Percentiles rank a stretch among this genome's conserved stretches.
These are phyloP conservation scores for Pyrenochaeta sp. DNA, from an alignment of 2,329 filamentous ascomycete genomes.

Conservation along the genomic window DNA sequence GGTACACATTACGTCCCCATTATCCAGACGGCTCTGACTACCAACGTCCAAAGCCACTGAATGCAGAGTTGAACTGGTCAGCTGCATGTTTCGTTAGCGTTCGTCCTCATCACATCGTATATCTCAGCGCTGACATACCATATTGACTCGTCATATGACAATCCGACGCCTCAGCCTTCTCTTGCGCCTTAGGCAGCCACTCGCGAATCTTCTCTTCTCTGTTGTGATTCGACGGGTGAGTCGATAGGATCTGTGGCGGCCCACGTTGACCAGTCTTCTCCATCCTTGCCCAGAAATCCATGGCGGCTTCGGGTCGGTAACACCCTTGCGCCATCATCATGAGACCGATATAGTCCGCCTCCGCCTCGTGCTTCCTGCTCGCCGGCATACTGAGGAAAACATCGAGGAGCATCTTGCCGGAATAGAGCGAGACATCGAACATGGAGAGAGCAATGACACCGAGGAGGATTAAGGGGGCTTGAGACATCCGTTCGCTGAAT, in stretches of 20 bases:
- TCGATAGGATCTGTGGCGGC: constrained; percentile 76
- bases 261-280: constrained; percentile 60
- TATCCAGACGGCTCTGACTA: not conserved
- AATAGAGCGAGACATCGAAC: constrained; percentile 53
- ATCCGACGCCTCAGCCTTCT: constrained; percentile 47
- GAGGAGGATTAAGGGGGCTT: constrained; percentile 50
- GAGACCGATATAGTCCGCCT: constrained; percentile 82
- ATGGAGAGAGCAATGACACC: constrained; percentile 48
- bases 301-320: constrained; percentile 73
- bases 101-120: not conserved
- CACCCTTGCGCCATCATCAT: constrained; percentile 86
- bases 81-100: constrained; percentile 5
- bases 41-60: constrained; percentile 19
- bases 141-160: constrained; percentile 32
- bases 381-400: constrained; percentile 74
- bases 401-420: constrained; percentile 60
- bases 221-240: constrained; percentile 75
- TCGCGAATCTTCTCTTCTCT: constrained; percentile 71
- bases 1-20: not conserved
- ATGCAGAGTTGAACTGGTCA: constrained; percentile 21
- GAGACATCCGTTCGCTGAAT: constrained; percentile 65
- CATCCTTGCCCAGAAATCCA: constrained; percentile 71
- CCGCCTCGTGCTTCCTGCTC: constrained; percentile 74
- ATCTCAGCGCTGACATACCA: constrained; percentile 18
- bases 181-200: constrained; percentile 58